phyloP scores from a whole-genome alignment of 169 alveolate genomes.

The Plasmodium vivax region DNA sequence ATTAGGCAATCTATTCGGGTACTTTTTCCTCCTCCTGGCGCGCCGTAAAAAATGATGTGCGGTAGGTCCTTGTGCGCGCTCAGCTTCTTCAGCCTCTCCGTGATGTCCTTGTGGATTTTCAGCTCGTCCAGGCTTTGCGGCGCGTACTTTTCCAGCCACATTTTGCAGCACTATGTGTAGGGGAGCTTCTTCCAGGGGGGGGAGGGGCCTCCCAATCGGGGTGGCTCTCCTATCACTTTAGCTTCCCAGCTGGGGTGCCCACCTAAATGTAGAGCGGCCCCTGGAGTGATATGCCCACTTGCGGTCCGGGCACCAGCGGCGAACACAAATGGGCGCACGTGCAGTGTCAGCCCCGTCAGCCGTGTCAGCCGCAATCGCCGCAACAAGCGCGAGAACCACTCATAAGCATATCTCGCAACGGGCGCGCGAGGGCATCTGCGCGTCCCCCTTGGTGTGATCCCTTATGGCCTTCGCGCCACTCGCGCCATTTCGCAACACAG shows the following conservation, averaged over 20 bases:
- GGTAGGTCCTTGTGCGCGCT: slow-evolving; percentile 94
- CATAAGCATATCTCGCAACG: background rate
- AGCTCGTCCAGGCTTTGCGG: slow-evolving; percentile 91
- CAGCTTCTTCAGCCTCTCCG: slow-evolving; percentile 87
- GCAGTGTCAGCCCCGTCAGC: too few species aligned
- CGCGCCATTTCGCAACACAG: background rate
- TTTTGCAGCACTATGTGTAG: slow-evolving; percentile 44
- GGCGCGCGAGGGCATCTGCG: background rate
- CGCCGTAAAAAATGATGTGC: slow-evolving; percentile 97
- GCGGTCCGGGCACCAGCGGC: background rate
- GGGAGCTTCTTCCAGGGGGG: background rate
- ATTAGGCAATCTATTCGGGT: slow-evolving; percentile 94
- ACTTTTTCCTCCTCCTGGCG: slow-evolving; percentile 98
- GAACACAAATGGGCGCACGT: too few species aligned
- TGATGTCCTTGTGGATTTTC: slow-evolving; percentile 88
- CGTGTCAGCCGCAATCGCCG: background rate
- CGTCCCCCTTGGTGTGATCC: background rate
- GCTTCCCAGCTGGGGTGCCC: background rate
- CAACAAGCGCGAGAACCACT: background rate
- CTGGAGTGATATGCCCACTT: background rate
- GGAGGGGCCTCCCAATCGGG: background rate
- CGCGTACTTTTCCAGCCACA: slow-evolving; percentile 96
- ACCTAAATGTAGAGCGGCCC: background rate
- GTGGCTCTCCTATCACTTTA: background rate
- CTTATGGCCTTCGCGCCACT: background rate